phyloP scores from a whole-genome alignment of 2,329 filamentous ascomycete genomes.

The Fusarium robinianum region DNA sequence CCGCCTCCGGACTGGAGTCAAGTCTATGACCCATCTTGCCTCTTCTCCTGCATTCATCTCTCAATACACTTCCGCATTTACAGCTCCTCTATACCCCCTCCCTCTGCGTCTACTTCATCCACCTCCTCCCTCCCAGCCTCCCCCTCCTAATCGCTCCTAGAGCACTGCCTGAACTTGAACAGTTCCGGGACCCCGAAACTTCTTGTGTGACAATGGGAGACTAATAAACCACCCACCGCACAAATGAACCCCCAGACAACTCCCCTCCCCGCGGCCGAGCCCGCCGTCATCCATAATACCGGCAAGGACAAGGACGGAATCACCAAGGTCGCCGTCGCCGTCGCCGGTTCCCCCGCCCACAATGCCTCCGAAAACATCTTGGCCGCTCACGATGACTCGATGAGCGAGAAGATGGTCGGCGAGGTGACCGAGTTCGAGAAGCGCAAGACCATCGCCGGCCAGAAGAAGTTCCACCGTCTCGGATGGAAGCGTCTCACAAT shows the following conservation, averaged over 20 bases:
- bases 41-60: too few species aligned
- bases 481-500: conserved; percentile 27
- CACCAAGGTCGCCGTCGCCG: conserved; percentile 4
- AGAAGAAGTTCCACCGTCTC: conserved; percentile 26
- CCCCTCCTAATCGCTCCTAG: neutral
- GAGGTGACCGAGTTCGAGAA: conserved; percentile 25
- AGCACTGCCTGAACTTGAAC: too few species aligned
- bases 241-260: conserved; percentile 17
- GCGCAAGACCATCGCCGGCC: conserved; percentile 23
- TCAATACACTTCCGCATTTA: too few species aligned
- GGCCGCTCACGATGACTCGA: conserved; percentile 7
- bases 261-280: conserved; percentile 12
- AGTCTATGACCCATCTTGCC: too few species aligned
- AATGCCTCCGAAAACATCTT: conserved; percentile 2
- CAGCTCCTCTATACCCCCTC: too few species aligned
- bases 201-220: conserved; percentile 20
- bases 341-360: neutral
- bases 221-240: conserved; percentile 12
- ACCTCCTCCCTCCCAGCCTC: neutral
- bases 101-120: neutral
- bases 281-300: too few species aligned
- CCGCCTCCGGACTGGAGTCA: too few species aligned
- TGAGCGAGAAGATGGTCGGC: conserved; percentile 21
- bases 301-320: too few species aligned
- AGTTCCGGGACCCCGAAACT: conserved; percentile 9